A percentile compares a stretch with the other conserved stretches of the same genome.
Evolutionary conservation across 768 basidiomycete genomes (phyloP).

Genomic region (Daedalea quercina): DNA sequence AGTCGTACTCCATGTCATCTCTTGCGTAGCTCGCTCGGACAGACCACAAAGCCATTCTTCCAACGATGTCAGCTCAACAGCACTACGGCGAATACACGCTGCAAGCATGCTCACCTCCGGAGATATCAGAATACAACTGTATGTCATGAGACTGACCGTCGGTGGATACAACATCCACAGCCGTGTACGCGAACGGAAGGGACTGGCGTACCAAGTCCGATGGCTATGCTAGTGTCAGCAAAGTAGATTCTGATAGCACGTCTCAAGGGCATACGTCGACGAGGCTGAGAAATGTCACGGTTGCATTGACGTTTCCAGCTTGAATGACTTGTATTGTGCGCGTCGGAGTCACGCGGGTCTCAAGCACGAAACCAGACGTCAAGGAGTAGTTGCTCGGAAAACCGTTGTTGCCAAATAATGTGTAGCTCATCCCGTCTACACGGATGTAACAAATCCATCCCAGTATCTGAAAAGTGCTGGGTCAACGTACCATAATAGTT

Average conservation of each 20-base stretch:
- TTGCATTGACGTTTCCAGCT: slow-evolving; percentile 30
- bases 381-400: background rate
- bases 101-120: slow-evolving; percentile 21
- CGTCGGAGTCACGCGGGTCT: slow-evolving; percentile 27
- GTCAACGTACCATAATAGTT: background rate
- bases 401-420: slow-evolving; percentile 9
- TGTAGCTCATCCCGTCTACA: slow-evolving; percentile 11
- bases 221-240: slow-evolving; percentile 17
- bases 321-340: slow-evolving; percentile 24
- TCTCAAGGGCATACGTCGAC: slow-evolving; percentile 25
- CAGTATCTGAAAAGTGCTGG: background rate
- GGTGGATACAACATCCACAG: slow-evolving; percentile 21
- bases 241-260: background rate
- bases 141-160: slow-evolving; percentile 27
- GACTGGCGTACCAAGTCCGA: slow-evolving; percentile 30
- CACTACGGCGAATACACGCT: background rate
- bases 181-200: slow-evolving; percentile 32
- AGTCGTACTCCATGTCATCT: slow-evolving; percentile 5
- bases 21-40: too few relatives aligned
- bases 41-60: slow-evolving; percentile 10
- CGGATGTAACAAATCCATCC: slow-evolving; percentile 15
- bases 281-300: slow-evolving; percentile 31
- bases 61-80: background rate
- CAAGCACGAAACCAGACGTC: slow-evolving; percentile 3
- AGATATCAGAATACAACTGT: slow-evolving; percentile 34